A percentile compares a stretch with the other conserved stretches of the same genome.
Evolutionary conservation across 192 early-diverging fungal genomes (phyloP).

Genomic region (Anaeromyces robustus): DNA sequence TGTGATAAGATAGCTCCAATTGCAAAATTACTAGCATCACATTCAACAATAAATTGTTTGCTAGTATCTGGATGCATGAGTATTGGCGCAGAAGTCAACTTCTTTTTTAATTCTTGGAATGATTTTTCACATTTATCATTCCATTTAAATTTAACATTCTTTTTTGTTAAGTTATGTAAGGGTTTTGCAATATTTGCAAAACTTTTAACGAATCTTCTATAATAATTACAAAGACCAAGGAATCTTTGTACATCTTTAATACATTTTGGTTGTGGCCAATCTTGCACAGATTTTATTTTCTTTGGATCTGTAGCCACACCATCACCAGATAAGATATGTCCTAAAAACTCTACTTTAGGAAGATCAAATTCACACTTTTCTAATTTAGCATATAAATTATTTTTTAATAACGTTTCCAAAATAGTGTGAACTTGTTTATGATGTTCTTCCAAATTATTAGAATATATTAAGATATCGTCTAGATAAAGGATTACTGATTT

Average conservation of each 20-base stretch:
- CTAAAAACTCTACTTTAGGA: conserved; percentile 9
- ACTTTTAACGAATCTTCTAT: conserved; percentile 11
- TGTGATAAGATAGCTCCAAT: conserved; percentile 19
- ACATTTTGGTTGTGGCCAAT: conserved; percentile 10
- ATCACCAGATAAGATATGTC: conserved; percentile 13
- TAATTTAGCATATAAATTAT: conserved; percentile 15
- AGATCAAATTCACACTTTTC: conserved; percentile 17
- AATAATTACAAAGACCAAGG: conserved; percentile 14
- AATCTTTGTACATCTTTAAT: conserved; percentile 7
- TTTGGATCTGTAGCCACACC: conserved; percentile 12
- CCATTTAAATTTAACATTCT: conserved; percentile 2
- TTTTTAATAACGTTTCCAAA: conserved; percentile 9
- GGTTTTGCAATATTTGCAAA: conserved; percentile 8
- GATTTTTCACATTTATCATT: conserved; percentile 1
- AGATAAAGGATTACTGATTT: conserved; percentile 13
- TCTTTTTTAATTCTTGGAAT: conserved; percentile 13
- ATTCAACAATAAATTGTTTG: conserved; percentile 10
- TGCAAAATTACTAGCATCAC: conserved; percentile 22
- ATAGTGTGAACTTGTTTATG: conserved; percentile 5
- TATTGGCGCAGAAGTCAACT: conserved; percentile 11
- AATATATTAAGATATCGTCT: conserved; percentile 21
- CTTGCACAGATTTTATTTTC: conserved; percentile 11
- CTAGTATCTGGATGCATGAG: conserved; percentile 9
- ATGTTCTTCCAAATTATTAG: conserved; percentile 3
- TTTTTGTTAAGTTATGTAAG: conserved; percentile 5